These are phyloP conservation scores for Calophaca sinica DNA, from an alignment of 306 rosid species.

Conservation along the genomic window DNA sequence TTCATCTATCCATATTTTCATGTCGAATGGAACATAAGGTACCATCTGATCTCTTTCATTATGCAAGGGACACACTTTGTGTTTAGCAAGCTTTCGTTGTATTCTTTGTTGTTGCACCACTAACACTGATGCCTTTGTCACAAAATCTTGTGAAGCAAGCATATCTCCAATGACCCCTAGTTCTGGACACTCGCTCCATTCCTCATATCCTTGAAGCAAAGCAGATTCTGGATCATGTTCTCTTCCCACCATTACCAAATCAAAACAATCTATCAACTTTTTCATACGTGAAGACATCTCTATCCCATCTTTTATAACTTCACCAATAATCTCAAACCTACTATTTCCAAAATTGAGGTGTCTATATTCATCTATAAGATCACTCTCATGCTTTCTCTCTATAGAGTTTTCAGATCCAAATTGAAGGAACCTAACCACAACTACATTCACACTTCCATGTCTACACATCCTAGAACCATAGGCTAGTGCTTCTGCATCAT, in stretches of 20 bases:
- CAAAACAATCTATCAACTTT: conserved; percentile 64
- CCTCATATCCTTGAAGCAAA: conserved; percentile 57
- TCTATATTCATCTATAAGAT: conserved; percentile 60
- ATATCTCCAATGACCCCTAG: conserved; percentile 71
- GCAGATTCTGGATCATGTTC: conserved; percentile 51
- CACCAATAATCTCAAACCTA: conserved; percentile 64
- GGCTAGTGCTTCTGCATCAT: conserved; percentile 74
- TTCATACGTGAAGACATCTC: conserved; percentile 53
- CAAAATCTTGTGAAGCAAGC: conserved; percentile 64
- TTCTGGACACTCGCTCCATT: conserved; percentile 76
- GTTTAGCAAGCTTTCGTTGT: conserved; percentile 41
- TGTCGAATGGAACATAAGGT: conserved; percentile 36
- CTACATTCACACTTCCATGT: conserved; percentile 53
- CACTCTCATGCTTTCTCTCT: conserved; percentile 58
- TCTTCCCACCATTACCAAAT: conserved; percentile 68
- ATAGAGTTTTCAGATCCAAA: conserved; percentile 62
- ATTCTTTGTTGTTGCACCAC: conserved; percentile 73
- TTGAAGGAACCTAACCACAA: conserved; percentile 64
- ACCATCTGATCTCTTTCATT: conserved; percentile 40
- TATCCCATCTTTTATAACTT: conserved; percentile 67
- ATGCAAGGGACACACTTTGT: background rate
- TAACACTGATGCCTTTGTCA: conserved; percentile 57
- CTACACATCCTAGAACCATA: conserved; percentile 67
- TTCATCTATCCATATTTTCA: background rate
- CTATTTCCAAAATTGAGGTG: conserved; percentile 49